Evolutionary conservation across 192 early-diverging fungal genomes (phyloP), one percentile per base, ranked within the genome.

Genomic region (Backusella liffmaniae): DNA sequence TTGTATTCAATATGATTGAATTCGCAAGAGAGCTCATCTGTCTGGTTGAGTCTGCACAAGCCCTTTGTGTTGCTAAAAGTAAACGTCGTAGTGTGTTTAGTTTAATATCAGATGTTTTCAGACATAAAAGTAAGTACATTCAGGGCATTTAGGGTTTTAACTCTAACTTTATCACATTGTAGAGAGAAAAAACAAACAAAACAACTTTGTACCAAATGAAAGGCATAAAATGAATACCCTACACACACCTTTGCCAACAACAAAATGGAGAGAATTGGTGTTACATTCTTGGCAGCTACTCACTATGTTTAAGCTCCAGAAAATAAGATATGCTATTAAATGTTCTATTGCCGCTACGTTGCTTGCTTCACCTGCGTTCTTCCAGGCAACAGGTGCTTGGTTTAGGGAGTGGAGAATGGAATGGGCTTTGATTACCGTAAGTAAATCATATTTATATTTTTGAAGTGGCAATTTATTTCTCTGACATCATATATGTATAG

Each of bases 1-100:
- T 94, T 78, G 90, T 92, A 9, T 94, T 93, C 70, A 89, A 91
- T n/a, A 78, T 93, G 70, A 89, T 90, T 83, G 93, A 94, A 77
- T 91, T 94, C 70, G 89, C 85, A 6, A 89, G 83, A 65, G 93
- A 94, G 74, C 77, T 95, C 5, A 53, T 85, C 5, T 77, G 75
- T 67, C 56, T 89, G n/a, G 84, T 93, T 13, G 76, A 72, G 0
- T 53, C 74, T n/a, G 79, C 73, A 1, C 70, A 71, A 49, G 70
- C 70, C 5, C 42, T 76, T 29, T 53, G 70, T 10, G 41, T 56
- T 29, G 70, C 62, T 0, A 39, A 59, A 59, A 32, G 8, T 13
- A 46, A 51, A 10, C 30, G 13, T 37, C 36, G 15, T 30, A 5
- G 41, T 42, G 8, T 41, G 37, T 66, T 34, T 34, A 66, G 36